phyloP scores from a whole-genome alignment of 148 eudicot species.

The Chenopodium suecicum region DNA sequence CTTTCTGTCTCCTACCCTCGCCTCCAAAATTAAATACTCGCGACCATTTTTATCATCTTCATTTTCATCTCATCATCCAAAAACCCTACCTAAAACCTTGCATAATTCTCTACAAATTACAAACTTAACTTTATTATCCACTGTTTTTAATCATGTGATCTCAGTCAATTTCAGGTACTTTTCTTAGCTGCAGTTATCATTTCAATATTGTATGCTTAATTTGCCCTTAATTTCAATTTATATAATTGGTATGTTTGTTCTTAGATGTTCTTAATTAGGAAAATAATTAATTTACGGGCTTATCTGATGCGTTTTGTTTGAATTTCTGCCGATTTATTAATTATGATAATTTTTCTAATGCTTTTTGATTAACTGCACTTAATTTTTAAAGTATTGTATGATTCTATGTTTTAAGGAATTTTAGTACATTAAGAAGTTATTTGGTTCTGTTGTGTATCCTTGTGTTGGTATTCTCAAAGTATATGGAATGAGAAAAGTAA shows the following conservation, averaged over 20 bases:
- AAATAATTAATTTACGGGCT: too few species aligned
- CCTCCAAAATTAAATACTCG: background rate
- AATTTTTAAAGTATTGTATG: background rate
- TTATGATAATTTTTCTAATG: too few species aligned
- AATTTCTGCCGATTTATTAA: background rate
- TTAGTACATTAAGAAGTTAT: too few species aligned
- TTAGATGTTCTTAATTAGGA: too few species aligned
- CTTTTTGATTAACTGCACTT: too few species aligned
- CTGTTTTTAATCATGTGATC: slow-evolving; percentile 8
- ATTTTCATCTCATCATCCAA: background rate
- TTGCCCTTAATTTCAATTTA: background rate
- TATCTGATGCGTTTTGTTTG: background rate
- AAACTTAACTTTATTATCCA: background rate
- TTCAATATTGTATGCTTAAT: background rate
- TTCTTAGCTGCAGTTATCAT: background rate
- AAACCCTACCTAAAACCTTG: background rate
- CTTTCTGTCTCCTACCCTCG: background rate
- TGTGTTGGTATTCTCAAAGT: background rate
- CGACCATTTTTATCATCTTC: background rate
- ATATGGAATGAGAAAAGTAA: background rate
- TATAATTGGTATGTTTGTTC: too few species aligned
- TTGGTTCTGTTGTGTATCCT: background rate
- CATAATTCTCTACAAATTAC: background rate
- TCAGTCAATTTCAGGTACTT: background rate
- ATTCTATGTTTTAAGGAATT: too few species aligned